Evolutionary conservation across 2,329 filamentous ascomycete species (phyloP).

Genomic region (Bipolaris victoriae): DNA sequence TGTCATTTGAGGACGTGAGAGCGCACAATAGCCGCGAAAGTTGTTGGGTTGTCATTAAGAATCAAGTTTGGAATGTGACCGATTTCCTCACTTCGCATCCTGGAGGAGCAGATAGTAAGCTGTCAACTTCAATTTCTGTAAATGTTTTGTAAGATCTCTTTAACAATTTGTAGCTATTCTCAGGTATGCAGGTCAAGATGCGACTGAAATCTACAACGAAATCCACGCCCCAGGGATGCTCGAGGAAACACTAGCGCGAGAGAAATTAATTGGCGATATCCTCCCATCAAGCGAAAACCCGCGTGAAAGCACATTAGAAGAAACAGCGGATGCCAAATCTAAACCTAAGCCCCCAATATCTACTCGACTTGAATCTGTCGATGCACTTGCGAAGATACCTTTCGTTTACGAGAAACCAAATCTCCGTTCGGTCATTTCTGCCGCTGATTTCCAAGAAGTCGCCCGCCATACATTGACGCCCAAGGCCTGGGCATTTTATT

Average conservation of each 20-base stretch:
- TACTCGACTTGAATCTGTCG: not conserved
- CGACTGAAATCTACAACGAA: slow-evolving; percentile 54
- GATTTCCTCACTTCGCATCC: slow-evolving; percentile 66
- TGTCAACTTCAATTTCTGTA: too few relatives aligned
- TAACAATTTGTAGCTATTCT: slow-evolving; percentile 19
- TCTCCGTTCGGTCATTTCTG: slow-evolving; percentile 48
- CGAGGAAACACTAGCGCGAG: slow-evolving; percentile 40
- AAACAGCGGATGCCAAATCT: not conserved
- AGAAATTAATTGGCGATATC: slow-evolving; percentile 21
- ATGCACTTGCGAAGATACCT: not conserved
- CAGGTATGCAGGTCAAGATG: slow-evolving; percentile 30
- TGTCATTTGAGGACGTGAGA: not conserved
- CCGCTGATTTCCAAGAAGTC: slow-evolving; percentile 53
- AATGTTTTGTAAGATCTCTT: not conserved
- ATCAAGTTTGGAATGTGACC: slow-evolving; percentile 68
- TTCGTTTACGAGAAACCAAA: slow-evolving; percentile 43
- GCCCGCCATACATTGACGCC: slow-evolving; percentile 45
- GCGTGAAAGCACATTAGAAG: not conserved
- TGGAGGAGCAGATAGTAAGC: slow-evolving; percentile 53
- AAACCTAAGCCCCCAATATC: not conserved
- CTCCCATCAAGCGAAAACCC: not conserved
- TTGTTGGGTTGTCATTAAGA: slow-evolving; percentile 70
- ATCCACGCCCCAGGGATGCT: slow-evolving; percentile 55
- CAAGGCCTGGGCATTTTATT: slow-evolving; percentile 56
- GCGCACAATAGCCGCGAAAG: slow-evolving; percentile 11